These are phyloP conservation scores for Furcasterigmium furcatum DNA, from an alignment of 2,329 filamentous ascomycete genomes.

Conservation along the genomic window DNA sequence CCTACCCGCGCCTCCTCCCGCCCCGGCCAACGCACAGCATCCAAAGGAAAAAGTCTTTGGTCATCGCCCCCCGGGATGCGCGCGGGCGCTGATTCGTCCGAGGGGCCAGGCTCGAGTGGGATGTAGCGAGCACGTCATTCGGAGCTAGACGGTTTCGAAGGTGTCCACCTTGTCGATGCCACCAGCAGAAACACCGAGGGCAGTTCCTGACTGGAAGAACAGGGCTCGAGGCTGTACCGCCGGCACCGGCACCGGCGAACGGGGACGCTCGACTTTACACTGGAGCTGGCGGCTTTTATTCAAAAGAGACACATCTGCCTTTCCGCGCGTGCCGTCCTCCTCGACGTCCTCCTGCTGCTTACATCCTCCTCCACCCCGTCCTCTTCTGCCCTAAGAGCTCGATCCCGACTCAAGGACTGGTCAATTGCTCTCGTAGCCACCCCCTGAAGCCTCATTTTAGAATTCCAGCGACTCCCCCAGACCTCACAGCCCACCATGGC, in stretches of 20 bases:
- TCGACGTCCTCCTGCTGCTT: constrained; percentile 1
- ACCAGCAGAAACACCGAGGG: not conserved
- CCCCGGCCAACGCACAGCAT: too few relatives aligned
- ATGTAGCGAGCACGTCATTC: constrained; percentile 19
- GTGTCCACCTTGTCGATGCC: not conserved
- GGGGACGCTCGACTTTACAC: constrained; percentile 7
- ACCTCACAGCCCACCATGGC: constrained; percentile 48
- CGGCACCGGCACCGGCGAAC: constrained; percentile 9
- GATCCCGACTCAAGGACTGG: not conserved
- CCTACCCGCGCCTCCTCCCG: too few relatives aligned
- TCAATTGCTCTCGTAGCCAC: constrained; percentile 7
- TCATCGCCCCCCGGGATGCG: not conserved
- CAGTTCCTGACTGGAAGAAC: too few relatives aligned
- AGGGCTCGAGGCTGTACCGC: too few relatives aligned
- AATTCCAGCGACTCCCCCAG: too few relatives aligned
- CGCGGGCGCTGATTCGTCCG: constrained; percentile 5
- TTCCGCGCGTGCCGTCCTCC: constrained; percentile 3
- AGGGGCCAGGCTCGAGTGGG: constrained; percentile 10
- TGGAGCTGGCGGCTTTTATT: constrained; percentile 4
- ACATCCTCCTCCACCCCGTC: not conserved
- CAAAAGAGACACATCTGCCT: constrained; percentile 10
- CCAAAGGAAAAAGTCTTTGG: too few relatives aligned
- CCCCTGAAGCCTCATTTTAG: not conserved
- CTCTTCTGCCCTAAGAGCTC: constrained; percentile 1
- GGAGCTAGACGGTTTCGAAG: constrained; percentile 9